These are phyloP conservation scores for Vitis amurensis DNA, from an alignment of 164 flowering plant species.

Conservation along the genomic window DNA sequence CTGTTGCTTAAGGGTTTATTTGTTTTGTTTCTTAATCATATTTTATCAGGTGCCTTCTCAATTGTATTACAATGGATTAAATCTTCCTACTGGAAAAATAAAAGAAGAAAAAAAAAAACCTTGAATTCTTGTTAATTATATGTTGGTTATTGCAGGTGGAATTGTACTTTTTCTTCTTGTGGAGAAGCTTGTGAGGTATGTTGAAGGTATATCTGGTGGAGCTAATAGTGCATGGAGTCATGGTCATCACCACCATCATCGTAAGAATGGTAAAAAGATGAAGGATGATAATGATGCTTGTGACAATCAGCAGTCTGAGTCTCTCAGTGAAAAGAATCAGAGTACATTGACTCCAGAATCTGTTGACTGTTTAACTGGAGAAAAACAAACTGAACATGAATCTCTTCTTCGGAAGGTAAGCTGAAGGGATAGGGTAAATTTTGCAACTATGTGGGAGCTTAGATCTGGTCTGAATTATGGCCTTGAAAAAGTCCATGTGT, in stretches of 20 bases:
- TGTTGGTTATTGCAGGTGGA: slow-evolving; percentile 70
- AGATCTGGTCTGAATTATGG: neutral
- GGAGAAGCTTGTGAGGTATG: slow-evolving; percentile 92
- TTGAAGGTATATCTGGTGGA: slow-evolving; percentile 70
- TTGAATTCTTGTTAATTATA: too few species aligned
- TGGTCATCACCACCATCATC: slow-evolving; percentile 81
- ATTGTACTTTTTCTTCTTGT: slow-evolving; percentile 88
- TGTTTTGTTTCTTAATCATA: too few species aligned
- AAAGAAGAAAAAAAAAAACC: too few species aligned
- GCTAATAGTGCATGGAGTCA: slow-evolving; percentile 38
- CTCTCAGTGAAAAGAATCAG: slow-evolving; percentile 25
- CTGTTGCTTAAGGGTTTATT: too few species aligned
- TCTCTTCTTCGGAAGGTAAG: slow-evolving; percentile 60
- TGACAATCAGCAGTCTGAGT: slow-evolving; percentile 20
- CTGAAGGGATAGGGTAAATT: neutral
- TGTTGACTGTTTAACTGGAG: slow-evolving; percentile 26
- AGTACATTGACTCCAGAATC: slow-evolving; percentile 25
- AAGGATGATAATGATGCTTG: slow-evolving; percentile 44
- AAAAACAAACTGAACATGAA: slow-evolving; percentile 23
- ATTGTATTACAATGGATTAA: too few species aligned
- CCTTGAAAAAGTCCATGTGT: too few species aligned
- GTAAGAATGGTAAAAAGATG: slow-evolving; percentile 42
- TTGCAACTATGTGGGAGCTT: neutral
- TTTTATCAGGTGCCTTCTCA: too few species aligned
- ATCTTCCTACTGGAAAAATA: too few species aligned